Conservation (phyloP, 2,329 filamentous ascomycete species). For the Reticulascus tulasneorum region DNA sequence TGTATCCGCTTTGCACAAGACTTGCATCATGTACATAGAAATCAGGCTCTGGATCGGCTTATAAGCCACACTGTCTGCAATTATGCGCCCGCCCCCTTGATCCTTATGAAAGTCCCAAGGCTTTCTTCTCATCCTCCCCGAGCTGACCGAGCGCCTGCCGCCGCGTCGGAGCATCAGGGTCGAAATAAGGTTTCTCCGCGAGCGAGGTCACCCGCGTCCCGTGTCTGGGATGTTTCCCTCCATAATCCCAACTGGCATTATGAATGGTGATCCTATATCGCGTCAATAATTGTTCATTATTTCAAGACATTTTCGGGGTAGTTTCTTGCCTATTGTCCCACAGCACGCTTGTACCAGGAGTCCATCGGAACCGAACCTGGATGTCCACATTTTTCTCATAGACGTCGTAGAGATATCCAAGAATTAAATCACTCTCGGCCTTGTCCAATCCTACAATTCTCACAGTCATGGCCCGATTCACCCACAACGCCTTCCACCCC, state of each 20-base stretch:
- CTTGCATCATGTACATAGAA: too few species aligned
- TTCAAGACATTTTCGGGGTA: not conserved
- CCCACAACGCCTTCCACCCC: conserved; percentile 70
- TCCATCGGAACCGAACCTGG: conserved; percentile 70
- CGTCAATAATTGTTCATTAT: not conserved
- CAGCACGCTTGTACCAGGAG: conserved; percentile 59
- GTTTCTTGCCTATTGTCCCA: conserved; percentile 62
- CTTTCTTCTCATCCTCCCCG: conserved; percentile 47
- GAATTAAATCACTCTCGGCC: conserved; percentile 63
- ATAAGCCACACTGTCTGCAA: too few species aligned
- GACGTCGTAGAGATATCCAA: conserved; percentile 64
- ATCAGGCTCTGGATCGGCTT: too few species aligned
- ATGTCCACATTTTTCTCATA: conserved; percentile 69
- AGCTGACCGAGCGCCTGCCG: conserved; percentile 63
- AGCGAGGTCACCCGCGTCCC: conserved; percentile 68
- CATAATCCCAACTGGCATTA: conserved; percentile 72
- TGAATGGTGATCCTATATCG: conserved; percentile 62
- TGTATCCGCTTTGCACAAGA: too few species aligned
- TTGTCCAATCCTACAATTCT: conserved; percentile 66
- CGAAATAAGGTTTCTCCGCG: conserved; percentile 68
- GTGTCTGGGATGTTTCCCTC: conserved; percentile 61
- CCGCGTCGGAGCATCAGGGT: conserved; percentile 59
- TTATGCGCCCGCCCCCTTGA: too few species aligned
- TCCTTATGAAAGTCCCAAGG: too few species aligned
- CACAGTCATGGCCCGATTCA: conserved; percentile 66